A percentile compares a stretch with the other conserved stretches of the same genome.
Evolutionary conservation across 495 filamentous ascomycete species (phyloP).

Genomic region (Lepidopterella palustris): DNA sequence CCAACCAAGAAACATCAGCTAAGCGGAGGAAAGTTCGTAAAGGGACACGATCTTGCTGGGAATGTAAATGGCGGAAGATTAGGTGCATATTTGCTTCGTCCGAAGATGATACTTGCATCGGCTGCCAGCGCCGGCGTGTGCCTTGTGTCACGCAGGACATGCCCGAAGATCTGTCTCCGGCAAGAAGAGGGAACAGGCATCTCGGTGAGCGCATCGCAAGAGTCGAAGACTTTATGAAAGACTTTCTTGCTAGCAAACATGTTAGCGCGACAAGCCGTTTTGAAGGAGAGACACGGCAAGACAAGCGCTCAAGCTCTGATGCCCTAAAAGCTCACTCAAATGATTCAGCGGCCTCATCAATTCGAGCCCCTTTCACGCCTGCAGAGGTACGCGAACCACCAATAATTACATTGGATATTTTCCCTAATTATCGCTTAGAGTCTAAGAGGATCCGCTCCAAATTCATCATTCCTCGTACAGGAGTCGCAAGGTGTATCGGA

Average conservation of each 20-base stretch:
- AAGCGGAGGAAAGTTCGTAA: conserved; percentile 21
- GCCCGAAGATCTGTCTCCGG: not conserved
- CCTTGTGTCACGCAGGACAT: conserved; percentile 8
- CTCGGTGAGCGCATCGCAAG: conserved; percentile 1
- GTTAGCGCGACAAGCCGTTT: not conserved
- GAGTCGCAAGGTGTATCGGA: not conserved
- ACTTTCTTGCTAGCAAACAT: not conserved
- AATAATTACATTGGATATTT: not conserved
- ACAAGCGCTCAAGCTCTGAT: not conserved
- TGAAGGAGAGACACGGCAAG: too few species aligned
- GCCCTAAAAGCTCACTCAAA: not conserved
- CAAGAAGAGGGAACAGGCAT: not conserved
- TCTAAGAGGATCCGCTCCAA: not conserved
- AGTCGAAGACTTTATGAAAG: not conserved
- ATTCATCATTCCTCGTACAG: not conserved
- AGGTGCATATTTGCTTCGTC: conserved; percentile 10
- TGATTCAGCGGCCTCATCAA: not conserved
- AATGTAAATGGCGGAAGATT: conserved; percentile 20
- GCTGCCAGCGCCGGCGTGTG: conserved; percentile 2
- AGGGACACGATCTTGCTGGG: conserved; percentile 22
- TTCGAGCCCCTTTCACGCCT: not conserved
- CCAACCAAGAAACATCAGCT: too few species aligned
- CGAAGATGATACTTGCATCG: not conserved
- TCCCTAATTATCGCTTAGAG: not conserved
- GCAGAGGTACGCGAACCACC: not conserved